Base-by-base conservation (phyloP, 2,329 filamentous ascomycete genomes). In the Purpureocillium takamizusanense region DNA sequence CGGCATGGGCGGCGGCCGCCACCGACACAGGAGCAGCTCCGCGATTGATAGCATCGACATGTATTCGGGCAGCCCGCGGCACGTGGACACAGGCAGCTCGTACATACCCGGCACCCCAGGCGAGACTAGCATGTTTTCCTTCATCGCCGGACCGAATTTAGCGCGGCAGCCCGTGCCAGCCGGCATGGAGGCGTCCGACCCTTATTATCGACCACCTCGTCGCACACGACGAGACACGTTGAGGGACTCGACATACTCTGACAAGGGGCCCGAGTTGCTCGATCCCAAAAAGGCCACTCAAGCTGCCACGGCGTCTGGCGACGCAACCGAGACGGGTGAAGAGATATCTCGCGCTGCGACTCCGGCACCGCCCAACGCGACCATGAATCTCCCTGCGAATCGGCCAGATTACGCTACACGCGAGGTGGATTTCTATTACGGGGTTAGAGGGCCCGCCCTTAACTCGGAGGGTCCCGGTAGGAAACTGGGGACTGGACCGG, bases 341-440 rank as follows among this genome's bases (percentile, higher is more conserved):
- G 61, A 68, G 37, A 59, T 63, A 15, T 60, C 63, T 3, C 60
- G 63, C 15, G 65, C 63, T 14, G 59, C 59, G 11, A 70, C 70
- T 3, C 67, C 70, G 3, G 65, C 65, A 1, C 65, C 65, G n/a
- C 49, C 52, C 15, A 43, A 60, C 23, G 57, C 63, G 9, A 18
- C 31, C 17, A 40, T 46, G 41, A 45, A 38, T 41, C 58, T 72
- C 27, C 67, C 74, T 28, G 64, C 69, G 2, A 80, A 77, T 16
- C 72, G 78, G 34, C 81, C 84, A 2, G 90, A 98, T 54, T 97
- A 97, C 55, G 83, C 89, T 2, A 92, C 90, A 1, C 82, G 92
- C 40, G 92, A 98, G 60, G 87, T 94, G 1, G 92, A 98, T 58
- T 95, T 95, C 52, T 97, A 97, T 62, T 97, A 98, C 52, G 85